A percentile compares a stretch with the other conserved stretches of the same genome.
phyloP scores from a whole-genome alignment of 1,284 basidiomycete species.

The Trametes hirsuta region DNA sequence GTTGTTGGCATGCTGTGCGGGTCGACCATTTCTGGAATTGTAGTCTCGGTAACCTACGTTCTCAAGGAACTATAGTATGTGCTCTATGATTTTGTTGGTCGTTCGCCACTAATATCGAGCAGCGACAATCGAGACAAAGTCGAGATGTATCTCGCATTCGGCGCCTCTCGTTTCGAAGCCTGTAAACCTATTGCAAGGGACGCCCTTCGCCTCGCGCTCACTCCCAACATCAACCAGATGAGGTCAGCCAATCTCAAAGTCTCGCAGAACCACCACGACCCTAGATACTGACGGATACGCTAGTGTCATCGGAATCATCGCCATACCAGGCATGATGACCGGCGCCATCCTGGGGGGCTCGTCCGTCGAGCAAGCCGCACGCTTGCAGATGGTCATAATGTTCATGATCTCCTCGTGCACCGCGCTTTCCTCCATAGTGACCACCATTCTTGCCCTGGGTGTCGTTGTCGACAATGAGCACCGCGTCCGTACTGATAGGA shows the following conservation, averaged over 20 bases:
- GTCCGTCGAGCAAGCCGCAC: slow-evolving; percentile 81
- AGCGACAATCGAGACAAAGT: slow-evolving; percentile 84
- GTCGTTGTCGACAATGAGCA: slow-evolving; percentile 72
- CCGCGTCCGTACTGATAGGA: slow-evolving; percentile 70
- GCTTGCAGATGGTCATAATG: slow-evolving; percentile 89
- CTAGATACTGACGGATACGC: not conserved
- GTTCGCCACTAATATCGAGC: not conserved
- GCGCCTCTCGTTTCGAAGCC: slow-evolving; percentile 79
- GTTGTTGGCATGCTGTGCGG: slow-evolving; percentile 90
- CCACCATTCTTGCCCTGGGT: slow-evolving; percentile 60
- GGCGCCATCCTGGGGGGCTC: slow-evolving; percentile 87
- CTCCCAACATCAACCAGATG: slow-evolving; percentile 85
- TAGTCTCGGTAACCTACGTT: slow-evolving; percentile 67
- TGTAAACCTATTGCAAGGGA: slow-evolving; percentile 77
- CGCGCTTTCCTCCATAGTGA: slow-evolving; percentile 66
- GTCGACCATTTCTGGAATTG: slow-evolving; percentile 74
- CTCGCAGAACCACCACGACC: not conserved
- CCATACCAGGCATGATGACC: slow-evolving; percentile 85
- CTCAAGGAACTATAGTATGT: slow-evolving; percentile 69
- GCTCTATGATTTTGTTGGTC: not conserved
- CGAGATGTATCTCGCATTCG: slow-evolving; percentile 84
- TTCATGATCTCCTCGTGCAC: slow-evolving; percentile 86
- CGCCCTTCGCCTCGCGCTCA: slow-evolving; percentile 76
- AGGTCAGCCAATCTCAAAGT: slow-evolving; percentile 50
- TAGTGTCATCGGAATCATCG: slow-evolving; percentile 81